These are phyloP conservation scores for Austropuccinia psidii DNA, from an alignment of 1,284 basidiomycete species.

Conservation along the genomic window DNA sequence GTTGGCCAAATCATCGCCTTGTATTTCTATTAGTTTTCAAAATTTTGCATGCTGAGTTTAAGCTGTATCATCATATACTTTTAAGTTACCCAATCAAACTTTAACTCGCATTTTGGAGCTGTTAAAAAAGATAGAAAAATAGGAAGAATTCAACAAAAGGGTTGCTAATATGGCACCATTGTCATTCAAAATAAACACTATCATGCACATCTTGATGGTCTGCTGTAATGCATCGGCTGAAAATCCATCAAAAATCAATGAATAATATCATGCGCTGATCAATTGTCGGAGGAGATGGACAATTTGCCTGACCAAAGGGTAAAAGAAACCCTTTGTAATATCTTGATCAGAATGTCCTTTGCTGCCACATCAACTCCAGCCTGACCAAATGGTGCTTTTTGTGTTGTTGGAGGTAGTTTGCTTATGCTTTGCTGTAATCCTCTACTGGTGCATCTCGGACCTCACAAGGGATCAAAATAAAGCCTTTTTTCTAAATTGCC, in stretches of 20 bases:
- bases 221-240: no score
- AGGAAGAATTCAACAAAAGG: conserved; percentile 80
- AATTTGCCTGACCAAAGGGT: no score
- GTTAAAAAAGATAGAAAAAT: conserved; percentile 70
- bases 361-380: conserved; percentile 69
- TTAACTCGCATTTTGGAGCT: conserved; percentile 69
- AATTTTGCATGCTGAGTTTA: conserved; percentile 55
- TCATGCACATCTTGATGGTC: conserved; percentile 81
- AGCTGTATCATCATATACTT: conserved; percentile 69
- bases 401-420: conserved; percentile 50
- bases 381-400: conserved; percentile 59
- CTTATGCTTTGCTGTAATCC: conserved; percentile 54
- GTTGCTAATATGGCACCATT: conserved; percentile 68
- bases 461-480: conserved; percentile 86
- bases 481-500: conserved; percentile 71
- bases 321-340: no score
- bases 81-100: conserved; percentile 76
- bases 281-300: no score
- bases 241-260: no score
- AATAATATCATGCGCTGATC: no score
- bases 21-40: conserved; percentile 82
- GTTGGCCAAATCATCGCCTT: conserved; percentile 89
- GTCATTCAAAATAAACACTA: conserved; percentile 77
- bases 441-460: conserved; percentile 77
- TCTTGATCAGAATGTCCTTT: conserved; percentile 44